Evolutionary conservation across 768 basidiomycete species (phyloP), one percentile per base, ranked within the genome.

Genomic region (Mycena indigotica): DNA sequence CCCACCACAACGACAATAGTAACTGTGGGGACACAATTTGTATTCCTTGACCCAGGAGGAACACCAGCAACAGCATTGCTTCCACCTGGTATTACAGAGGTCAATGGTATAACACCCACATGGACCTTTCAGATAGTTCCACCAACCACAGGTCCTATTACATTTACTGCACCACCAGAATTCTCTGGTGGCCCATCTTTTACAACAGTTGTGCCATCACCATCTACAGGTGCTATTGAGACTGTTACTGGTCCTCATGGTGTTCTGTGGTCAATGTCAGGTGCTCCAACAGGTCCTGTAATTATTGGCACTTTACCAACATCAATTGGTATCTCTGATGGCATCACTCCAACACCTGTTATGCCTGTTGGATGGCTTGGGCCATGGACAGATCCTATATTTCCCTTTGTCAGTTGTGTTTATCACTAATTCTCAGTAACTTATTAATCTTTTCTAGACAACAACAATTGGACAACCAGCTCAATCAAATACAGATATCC

Each of bases 151-250:
- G 13, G 28, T 21, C 29, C 50, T 2, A 45, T 57, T 16, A 57
- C 56, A 3, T 57, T 57, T 48, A 57, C 50, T 17, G 56, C n/a
- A n/a, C n/a, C n/a, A n/a, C n/a, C n/a, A n/a, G n/a, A 41, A 4
- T 12, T 46, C 16, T 54, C 53, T 17, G 32, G 32, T 21, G 53
- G 53, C 13, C 38, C n/a, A 23, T 35, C 56, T 2, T 57, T 51
- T 41, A 39, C 56, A 4, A 57, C 17, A 10, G 35, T 57, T 21
- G 50, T 57, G 13, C 19, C 56, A n/a, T 28, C 40, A 2, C 56
- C 56, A 28, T 26, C 16, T 12, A 52, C 3, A 19, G 35, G 50
- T 25, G 28, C 21, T 51, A n/a, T 30, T 30, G 15, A 19, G 17
- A 35, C 26, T 8, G 28, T 56, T 6, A 56, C 55, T 23, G 55